phyloP scores from a whole-genome alignment of 2,329 filamentous ascomycete genomes.

The Diaporthe destruens region DNA sequence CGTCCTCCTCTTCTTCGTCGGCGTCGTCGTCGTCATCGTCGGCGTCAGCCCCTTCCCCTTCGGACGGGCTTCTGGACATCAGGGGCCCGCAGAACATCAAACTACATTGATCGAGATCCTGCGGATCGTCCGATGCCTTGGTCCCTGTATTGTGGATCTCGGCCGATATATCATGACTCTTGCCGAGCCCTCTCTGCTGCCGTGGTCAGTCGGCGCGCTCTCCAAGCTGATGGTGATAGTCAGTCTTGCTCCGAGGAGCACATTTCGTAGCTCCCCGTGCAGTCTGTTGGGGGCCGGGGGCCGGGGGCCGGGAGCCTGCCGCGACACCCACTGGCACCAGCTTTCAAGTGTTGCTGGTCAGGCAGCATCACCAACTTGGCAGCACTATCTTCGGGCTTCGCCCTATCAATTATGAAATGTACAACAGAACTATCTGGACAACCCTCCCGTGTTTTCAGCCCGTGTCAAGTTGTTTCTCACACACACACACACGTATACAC shows the following conservation, averaged over 20 bases:
- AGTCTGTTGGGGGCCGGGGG: neutral
- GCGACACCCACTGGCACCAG: neutral
- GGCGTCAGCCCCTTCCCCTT: constrained; percentile 2
- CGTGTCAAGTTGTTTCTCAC: constrained; percentile 19
- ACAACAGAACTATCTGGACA: neutral
- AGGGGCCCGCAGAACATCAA: constrained; percentile 22
- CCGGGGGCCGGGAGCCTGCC: too few species aligned
- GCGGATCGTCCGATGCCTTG: constrained; percentile 35
- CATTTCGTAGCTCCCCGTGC: neutral
- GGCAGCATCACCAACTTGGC: neutral
- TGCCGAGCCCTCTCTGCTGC: neutral
- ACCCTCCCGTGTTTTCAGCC: neutral
- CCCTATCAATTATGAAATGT: too few species aligned
- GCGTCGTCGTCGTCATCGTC: neutral
- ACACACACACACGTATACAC: neutral
- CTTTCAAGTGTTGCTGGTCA: neutral
- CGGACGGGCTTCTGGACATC: constrained; percentile 13
- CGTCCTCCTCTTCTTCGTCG: neutral
- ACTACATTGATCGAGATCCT: constrained; percentile 28
- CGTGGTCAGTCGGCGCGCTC: neutral
- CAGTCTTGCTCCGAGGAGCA: neutral
- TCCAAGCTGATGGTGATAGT: neutral
- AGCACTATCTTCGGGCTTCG: neutral
- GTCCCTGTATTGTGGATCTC: constrained; percentile 26
- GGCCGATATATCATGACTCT: constrained; percentile 36